Percentiles rank a stretch among this genome's conserved stretches.
Conservation (phyloP, 1,284 basidiomycete genomes). For the Pseudozyma tsukubaensis region DNA sequence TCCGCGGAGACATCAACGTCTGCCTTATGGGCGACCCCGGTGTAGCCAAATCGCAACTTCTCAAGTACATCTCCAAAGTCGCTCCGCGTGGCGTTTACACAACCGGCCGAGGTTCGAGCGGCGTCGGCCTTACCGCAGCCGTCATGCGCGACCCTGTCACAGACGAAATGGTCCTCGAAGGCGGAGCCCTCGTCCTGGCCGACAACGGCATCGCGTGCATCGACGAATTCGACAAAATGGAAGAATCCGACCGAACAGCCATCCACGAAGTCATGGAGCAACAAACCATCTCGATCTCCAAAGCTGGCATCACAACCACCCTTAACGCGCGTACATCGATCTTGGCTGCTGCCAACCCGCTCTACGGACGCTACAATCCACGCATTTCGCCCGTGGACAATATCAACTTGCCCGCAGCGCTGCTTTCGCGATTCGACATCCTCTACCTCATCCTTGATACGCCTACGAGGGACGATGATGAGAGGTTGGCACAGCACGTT, state of each 20-base stretch:
- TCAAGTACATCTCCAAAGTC: slow-evolving; percentile 99
- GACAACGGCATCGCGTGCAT: slow-evolving; percentile 99
- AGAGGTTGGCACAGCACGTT: slow-evolving; percentile 94
- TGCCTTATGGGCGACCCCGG: slow-evolving; percentile 99
- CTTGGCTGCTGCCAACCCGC: slow-evolving; percentile 95
- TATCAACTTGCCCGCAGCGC: slow-evolving; percentile 96
- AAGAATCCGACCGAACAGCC: slow-evolving; percentile 94
- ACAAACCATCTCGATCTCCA: slow-evolving; percentile 98
- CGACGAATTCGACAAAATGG: slow-evolving; percentile 99
- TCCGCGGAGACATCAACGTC: slow-evolving; percentile 95
- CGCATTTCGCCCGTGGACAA: slow-evolving; percentile 98
- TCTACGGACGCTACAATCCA: slow-evolving; percentile 97
- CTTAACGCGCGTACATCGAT: slow-evolving; percentile 98
- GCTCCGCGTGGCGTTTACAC: slow-evolving; percentile 98
- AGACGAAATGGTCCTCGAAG: slow-evolving; percentile 99
- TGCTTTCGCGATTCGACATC: slow-evolving; percentile 94
- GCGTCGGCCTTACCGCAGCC: slow-evolving; percentile 97
- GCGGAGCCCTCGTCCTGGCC: slow-evolving; percentile 95
- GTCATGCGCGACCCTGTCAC: slow-evolving; percentile 99
- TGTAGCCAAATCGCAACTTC: slow-evolving; percentile 97
- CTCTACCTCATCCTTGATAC: slow-evolving; percentile 98
- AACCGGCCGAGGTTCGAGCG: slow-evolving; percentile 96
- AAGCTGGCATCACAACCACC: slow-evolving; percentile 98
- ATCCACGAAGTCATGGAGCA: slow-evolving; percentile 99
- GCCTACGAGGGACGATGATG: slow-evolving; percentile 91